Base-by-base conservation (phyloP, 2,329 filamentous ascomycete species). In the Pseudofabraea citricarpa region DNA sequence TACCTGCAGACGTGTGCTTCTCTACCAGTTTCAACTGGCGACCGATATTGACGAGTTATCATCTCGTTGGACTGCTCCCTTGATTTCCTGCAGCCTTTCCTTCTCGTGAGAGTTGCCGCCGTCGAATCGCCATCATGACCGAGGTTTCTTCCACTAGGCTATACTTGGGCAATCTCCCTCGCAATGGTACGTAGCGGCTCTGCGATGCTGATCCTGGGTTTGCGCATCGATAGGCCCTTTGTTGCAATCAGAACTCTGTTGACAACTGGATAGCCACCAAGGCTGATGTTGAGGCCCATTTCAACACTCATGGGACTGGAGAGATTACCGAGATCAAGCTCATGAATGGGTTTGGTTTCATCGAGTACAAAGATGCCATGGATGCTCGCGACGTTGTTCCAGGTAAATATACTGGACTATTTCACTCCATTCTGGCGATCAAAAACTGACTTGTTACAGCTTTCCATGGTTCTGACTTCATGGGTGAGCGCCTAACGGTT, bases 321-420 rank as follows among this genome's bases (percentile, higher is more conserved):
- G 90, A 95, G 67, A 97, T 98, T 65, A 93, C 87, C 56, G 93
- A 98, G 74, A 91, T 98, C 73, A 98, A 98, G 76, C 82, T 98
- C 53, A 98, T 98, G 93, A 97, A 95, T 66, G 93, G 93, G 62
- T 98, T 98, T 65, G 93, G 93, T 66, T 98, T 98, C 75, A 95
- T 98, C 65, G 93, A 98, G 70, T 98, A 97, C 71, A 94, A 96
- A 70, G 93, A 97, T 72, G 83, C 90, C 46, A 88, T 96, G 86
- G 93, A 98, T 72, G 93, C 93, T 56, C 87, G 91, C 64, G 93
- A 98, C 72, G 90, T 98, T 53, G 93, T 98, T 62, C 93, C 93
- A 69, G 91, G 93, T 96, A 80, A 73, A n/a, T n/a, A n/a, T n/a
- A n/a, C n/a, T n/a, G n/a, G 84, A 62, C 51, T 43, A 36, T 36